Evolutionary conservation across 805 yeast species (phyloP).

Genomic region (Cyberlindnera mrakii): DNA sequence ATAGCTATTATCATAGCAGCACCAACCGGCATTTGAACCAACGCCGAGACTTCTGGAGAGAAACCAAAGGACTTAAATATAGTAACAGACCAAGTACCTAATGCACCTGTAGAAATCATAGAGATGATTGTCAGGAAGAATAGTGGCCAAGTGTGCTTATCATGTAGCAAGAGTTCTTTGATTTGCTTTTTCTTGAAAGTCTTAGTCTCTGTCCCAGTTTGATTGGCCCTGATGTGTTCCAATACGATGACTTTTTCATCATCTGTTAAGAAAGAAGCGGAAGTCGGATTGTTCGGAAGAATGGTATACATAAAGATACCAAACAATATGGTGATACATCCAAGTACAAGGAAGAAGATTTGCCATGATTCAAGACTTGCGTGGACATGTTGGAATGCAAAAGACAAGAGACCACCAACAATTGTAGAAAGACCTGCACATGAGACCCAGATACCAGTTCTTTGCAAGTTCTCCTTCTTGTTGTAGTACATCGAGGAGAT

Average conservation of each 20-base stretch:
- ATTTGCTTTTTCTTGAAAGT: conserved; percentile 36
- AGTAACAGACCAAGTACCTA: conserved; percentile 27
- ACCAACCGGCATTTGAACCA: conserved; percentile 55
- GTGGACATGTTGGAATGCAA: conserved; percentile 48
- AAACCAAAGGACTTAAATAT: conserved; percentile 44
- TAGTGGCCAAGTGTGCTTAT: conserved; percentile 45
- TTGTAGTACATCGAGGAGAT: conserved; percentile 61
- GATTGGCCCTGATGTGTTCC: conserved; percentile 37
- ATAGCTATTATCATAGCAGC: conserved; percentile 38
- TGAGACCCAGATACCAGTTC: conserved; percentile 54
- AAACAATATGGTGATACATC: conserved; percentile 43
- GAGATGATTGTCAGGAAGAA: conserved; percentile 37
- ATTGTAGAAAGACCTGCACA: conserved; percentile 48
- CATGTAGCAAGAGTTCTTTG: conserved; percentile 36
- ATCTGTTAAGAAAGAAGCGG: conserved; percentile 29
- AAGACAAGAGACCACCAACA: conserved; percentile 41
- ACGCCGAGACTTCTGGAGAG: conserved; percentile 33
- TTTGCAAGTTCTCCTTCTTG: conserved; percentile 41
- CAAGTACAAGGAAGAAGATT: conserved; percentile 52
- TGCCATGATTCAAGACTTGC: conserved; percentile 49
- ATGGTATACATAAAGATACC: conserved; percentile 38
- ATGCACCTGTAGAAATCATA: conserved; percentile 47
- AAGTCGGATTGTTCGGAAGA: conserved; percentile 46
- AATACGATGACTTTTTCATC: conserved; percentile 36
- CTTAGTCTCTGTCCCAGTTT: conserved; percentile 43